A percentile compares a stretch with the other conserved stretches of the same genome.
phyloP scores from a whole-genome alignment of 208 protist genomes.

The Wallacemonas sp. region DNA sequence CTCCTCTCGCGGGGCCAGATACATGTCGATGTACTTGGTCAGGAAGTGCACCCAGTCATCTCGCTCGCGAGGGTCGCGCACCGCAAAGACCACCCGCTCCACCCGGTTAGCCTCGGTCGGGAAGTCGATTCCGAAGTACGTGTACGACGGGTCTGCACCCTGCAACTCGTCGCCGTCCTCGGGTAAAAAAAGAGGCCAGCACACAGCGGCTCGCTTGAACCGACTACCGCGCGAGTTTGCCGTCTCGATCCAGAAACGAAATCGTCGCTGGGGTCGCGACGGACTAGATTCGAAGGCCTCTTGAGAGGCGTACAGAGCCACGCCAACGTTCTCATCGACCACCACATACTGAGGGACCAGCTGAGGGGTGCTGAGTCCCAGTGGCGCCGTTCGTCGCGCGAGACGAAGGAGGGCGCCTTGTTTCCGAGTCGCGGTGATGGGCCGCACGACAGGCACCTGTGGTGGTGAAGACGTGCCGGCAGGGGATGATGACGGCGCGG shows the following conservation, averaged over 20 bases:
- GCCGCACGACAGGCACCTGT: neutral
- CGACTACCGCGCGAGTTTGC: conserved; percentile 64
- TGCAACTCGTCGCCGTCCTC: conserved; percentile 49
- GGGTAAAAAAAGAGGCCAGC: conserved; percentile 60
- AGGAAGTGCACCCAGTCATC: conserved; percentile 62
- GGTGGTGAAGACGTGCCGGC: neutral
- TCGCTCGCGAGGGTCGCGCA: conserved; percentile 28
- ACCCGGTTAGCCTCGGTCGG: conserved; percentile 16
- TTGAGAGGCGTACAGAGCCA: conserved; percentile 40
- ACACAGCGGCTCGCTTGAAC: conserved; percentile 64
- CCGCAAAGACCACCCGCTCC: conserved; percentile 43
- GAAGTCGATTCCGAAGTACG: conserved; percentile 68
- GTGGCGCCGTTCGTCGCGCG: conserved; percentile 16
- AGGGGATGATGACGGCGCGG: too few relatives aligned
- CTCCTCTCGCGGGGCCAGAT: conserved; percentile 45
- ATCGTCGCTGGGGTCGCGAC: conserved; percentile 21
- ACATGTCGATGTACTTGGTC: conserved; percentile 69
- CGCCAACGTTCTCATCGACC: conserved; percentile 32
- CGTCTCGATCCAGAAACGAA: conserved; percentile 50
- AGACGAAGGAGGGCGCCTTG: conserved; percentile 50
- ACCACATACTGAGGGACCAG: conserved; percentile 61
- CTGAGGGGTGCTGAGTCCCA: conserved; percentile 13
- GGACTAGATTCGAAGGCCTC: conserved; percentile 17
- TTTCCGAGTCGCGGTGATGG: conserved; percentile 17
- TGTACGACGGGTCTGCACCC: conserved; percentile 20